phyloP scores from a whole-genome alignment of 2,329 filamentous ascomycete species.

The Sporothrix phasma region DNA sequence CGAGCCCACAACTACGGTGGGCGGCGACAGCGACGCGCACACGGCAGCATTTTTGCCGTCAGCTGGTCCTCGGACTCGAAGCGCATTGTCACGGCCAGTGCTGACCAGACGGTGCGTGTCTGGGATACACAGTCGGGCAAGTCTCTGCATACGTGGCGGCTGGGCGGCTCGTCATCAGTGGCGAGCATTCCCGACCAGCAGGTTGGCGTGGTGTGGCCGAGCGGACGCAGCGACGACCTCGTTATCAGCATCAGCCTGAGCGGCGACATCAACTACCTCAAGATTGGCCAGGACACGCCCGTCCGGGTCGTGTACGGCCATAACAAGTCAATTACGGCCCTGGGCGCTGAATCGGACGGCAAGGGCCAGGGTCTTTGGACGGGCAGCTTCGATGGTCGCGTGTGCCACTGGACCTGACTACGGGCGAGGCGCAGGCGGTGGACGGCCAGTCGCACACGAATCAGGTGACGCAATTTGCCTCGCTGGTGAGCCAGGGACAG shows the following conservation, averaged over 20 bases:
- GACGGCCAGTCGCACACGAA: constrained; percentile 79
- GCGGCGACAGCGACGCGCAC: constrained; percentile 48
- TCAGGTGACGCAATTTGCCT: constrained; percentile 69
- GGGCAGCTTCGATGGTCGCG: constrained; percentile 82
- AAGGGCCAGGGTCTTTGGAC: constrained; percentile 65
- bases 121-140: constrained; percentile 83
- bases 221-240: constrained; percentile 70
- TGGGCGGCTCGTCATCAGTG: constrained; percentile 63
- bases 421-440: constrained; percentile 58
- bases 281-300: constrained; percentile 59
- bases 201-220: constrained; percentile 85
- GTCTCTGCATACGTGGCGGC: constrained; percentile 69
- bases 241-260: constrained; percentile 83
- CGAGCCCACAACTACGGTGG: constrained; percentile 66
- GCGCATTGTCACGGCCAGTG: constrained; percentile 80
- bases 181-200: constrained; percentile 71
- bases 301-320: constrained; percentile 72
- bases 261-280: constrained; percentile 83
- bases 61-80: constrained; percentile 84
- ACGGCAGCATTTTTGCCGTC: constrained; percentile 83
- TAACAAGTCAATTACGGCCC: constrained; percentile 79
- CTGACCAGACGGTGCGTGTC: constrained; percentile 86
- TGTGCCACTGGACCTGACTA: constrained; percentile 69
- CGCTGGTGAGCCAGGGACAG: constrained; percentile 47
- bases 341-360: constrained; percentile 46